phyloP scores from a whole-genome alignment of 352 stramenopile species.

The Phytophthora chlamydospora region DNA sequence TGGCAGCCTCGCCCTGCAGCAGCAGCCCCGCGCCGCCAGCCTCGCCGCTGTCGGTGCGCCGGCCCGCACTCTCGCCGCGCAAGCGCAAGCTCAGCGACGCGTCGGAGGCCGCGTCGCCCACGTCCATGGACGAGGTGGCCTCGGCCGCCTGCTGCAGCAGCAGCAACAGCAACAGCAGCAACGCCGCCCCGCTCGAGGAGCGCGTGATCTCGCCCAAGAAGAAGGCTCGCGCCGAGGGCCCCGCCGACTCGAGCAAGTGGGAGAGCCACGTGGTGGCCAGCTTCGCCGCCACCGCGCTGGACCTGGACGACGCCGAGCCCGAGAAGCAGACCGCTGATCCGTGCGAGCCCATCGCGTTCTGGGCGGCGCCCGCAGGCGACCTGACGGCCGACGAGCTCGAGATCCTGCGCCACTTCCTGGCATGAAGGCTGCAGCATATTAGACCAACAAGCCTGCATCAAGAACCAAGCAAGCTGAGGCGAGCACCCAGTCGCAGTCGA shows the following conservation, averaged over 20 bases:
- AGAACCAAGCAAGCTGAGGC: no score
- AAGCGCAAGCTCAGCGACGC: constrained; percentile 56
- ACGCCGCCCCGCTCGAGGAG: constrained; percentile 20
- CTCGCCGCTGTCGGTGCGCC: constrained; percentile 44
- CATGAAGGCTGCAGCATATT: constrained; percentile 38
- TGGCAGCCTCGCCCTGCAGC: constrained; percentile 25
- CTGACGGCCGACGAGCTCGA: constrained; percentile 47
- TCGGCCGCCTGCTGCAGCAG: no score
- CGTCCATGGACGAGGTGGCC: constrained; percentile 46
- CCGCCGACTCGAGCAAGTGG: constrained; percentile 40
- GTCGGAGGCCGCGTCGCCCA: constrained; percentile 25
- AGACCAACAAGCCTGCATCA: neutral
- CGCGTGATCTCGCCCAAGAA: constrained; percentile 56
- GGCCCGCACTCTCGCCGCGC: constrained; percentile 42
- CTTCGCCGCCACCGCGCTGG: constrained; percentile 27
- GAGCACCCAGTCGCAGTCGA: no score
- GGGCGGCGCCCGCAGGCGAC: constrained; percentile 22
- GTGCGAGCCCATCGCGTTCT: constrained; percentile 37
- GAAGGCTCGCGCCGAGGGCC: constrained; percentile 39
- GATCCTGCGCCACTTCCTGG: constrained; percentile 50
- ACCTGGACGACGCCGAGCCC: constrained; percentile 21
- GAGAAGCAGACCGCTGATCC: constrained; percentile 10
- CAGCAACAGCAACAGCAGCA: neutral
- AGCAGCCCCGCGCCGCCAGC: constrained; percentile 26
- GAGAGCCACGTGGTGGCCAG: constrained; percentile 33